Evolutionary conservation across 768 basidiomycete species (phyloP), one percentile per base, ranked within the genome.

Genomic region (Serendipita sp.): DNA sequence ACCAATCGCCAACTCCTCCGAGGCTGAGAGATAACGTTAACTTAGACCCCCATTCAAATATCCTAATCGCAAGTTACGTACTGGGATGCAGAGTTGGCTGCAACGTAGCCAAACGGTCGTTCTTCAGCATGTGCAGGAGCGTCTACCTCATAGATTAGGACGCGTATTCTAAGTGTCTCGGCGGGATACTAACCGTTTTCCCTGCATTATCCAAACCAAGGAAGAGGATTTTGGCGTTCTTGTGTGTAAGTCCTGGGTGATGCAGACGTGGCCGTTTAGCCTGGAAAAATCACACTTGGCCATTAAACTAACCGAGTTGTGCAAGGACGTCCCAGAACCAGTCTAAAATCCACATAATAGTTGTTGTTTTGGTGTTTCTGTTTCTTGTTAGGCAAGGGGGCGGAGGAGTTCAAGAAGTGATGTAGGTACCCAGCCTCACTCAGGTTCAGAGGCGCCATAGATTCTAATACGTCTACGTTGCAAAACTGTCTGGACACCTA

Each of bases 201-300:
- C 96, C 95, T 63, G 96, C 96, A 79, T 98, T 99, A 75, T 98
- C 95, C 64, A 98, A 83, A 68, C 96, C 96, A 63, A 99, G 83
- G 85, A 99, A 99, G 68, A 99, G 83, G 74, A 99, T 96, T 83
- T 98, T 99, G 69, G 96, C 96, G 74, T 96, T 97, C 88, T 99
- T 96, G 81, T 93, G 89, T 77, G 87, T 71, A 70, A 95, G 80
- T 69, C 92, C 92, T 94, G 68, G 41, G 56, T 47, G 41, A 45
- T 65, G 66, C 24, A 44, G 44, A 60, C 32, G n/a, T 45, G 56
- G 56, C 46, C 53, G 63, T 32, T 45, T 32, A 45, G 65, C 46
- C 48, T 18, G 48, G 45, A n/a, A 44, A 11, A 24, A 10, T 35
- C 18, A 4, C 48, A 16, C 64, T 10, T 41, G 46, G 47, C 24